Base-by-base conservation (phyloP, 148 eudicot genomes). In the Salicornia ramosissima region DNA sequence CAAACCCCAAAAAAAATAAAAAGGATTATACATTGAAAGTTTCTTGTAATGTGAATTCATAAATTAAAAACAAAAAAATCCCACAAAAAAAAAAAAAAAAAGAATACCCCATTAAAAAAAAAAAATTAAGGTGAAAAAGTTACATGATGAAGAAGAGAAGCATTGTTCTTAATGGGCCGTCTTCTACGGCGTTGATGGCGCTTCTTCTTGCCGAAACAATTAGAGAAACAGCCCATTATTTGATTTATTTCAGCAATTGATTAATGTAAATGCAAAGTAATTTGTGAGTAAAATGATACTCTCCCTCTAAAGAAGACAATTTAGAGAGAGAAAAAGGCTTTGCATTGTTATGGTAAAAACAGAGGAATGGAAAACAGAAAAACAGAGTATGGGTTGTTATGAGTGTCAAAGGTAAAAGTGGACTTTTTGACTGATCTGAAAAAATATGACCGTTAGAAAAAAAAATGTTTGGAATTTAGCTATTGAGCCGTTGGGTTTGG, bases 221-320 rank as follows among this genome's bases (percentile, higher is more conserved):
- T 80, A 22, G 83, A 34, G 59, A 83, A 81, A 47, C 85, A 86
- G 3, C 90, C 84, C 90, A 86, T 86, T 24, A 19, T 64, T 52
- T n/a, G n/a, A n/a, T n/a, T n/a, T n/a, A n/a, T n/a, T 10, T 25
- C 30, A 21, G 5, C 40, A n/a, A n/a, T n/a, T n/a, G n/a, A n/a
- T n/a, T n/a, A n/a, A n/a, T 36, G 15, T 3, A 11, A 24, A 19
- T 26, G 36, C 8, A 22, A 69, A 26, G 5, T 21, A 34, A 58
- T 18, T 6, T 25, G 56, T 47, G 56, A 6, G 34, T 25, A 46
- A n/a, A 10, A 0, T 45, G 21, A 21, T 0, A 29, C 31, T 50
- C 5, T 13, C 18, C 6, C 16, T 43, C 24, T 54, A 29, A 30
- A 40, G 34, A 11, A 46, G 61, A 16, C 2, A 49, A 26, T 39